A percentile compares a stretch with the other conserved stretches of the same genome.
phyloP scores from a whole-genome alignment of 805 yeast genomes.

The Pichia deserticola region DNA sequence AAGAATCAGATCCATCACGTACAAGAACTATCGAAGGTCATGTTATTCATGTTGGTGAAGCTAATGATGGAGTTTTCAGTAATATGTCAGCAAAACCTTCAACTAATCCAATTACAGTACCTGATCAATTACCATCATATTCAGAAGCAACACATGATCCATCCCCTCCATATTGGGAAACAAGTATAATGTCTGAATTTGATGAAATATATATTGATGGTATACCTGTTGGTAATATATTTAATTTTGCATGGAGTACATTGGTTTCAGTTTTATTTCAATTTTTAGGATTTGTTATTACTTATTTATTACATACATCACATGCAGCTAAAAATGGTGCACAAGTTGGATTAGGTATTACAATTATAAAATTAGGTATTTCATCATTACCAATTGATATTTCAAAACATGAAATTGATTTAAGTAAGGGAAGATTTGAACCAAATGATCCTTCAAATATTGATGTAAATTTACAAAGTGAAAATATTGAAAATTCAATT shows the following conservation, averaged over 20 bases:
- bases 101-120: constrained; percentile 39
- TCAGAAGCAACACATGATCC: constrained; percentile 94
- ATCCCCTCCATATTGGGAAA: constrained; percentile 96
- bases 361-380: constrained; percentile 67
- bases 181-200: constrained; percentile 71
- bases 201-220: constrained; percentile 95
- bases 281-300: constrained; percentile 84
- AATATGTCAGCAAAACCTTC: constrained; percentile 83
- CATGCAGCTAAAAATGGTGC: constrained; percentile 97
- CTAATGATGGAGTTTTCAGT: constrained; percentile 85
- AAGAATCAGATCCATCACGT: constrained; percentile 4
- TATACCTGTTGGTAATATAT: constrained; percentile 87
- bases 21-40: constrained; percentile 17
- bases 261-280: constrained; percentile 88
- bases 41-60: constrained; percentile 18
- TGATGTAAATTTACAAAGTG: constrained; percentile 28
- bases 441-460: constrained; percentile 54
- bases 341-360: constrained; percentile 82
- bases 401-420: constrained; percentile 12
- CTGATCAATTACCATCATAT: constrained; percentile 72
- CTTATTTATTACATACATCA: constrained; percentile 87
- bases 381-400: constrained; percentile 40
- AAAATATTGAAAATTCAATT: constrained; percentile 23
- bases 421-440: constrained; percentile 33
- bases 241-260: constrained; percentile 84